Evolutionary conservation across 176 grass and related monocot species (phyloP).

Genomic region (Miscanthus lutarioriparius): DNA sequence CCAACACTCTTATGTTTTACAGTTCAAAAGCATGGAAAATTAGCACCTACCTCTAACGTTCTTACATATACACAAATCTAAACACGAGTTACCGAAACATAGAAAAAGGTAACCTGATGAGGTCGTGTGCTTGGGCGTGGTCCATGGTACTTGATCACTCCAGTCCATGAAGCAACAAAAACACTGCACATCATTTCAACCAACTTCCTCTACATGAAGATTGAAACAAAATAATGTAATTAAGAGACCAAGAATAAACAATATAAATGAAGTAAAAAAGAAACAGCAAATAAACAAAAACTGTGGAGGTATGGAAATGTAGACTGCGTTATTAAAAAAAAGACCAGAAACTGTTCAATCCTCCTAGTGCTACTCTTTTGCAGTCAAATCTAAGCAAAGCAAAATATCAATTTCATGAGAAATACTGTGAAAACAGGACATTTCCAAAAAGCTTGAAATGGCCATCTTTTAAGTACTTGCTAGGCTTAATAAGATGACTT

Average conservation of each 20-base stretch:
- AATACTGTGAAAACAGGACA: neutral
- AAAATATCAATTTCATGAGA: neutral
- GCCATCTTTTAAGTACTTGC: neutral
- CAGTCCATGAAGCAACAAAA: conserved; percentile 97
- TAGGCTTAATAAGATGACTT: conserved; percentile 1
- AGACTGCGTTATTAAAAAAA: neutral
- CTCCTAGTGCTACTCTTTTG: neutral
- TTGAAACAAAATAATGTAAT: conserved; percentile 24
- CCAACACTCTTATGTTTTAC: neutral
- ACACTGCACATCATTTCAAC: conserved; percentile 99
- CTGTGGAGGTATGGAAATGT: neutral
- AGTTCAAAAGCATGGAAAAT: neutral
- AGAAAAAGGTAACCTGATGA: conserved; percentile 63
- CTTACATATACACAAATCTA: conserved; percentile 1
- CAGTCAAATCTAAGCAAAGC: neutral
- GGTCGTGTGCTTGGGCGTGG: conserved; percentile 92
- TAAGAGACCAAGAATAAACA: conserved; percentile 3
- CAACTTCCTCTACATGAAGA: conserved; percentile 70
- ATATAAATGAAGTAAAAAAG: conserved; percentile 29
- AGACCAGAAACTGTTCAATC: neutral
- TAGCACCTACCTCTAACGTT: neutral
- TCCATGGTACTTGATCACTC: conserved; percentile 94
- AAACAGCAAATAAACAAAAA: neutral
- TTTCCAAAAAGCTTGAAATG: neutral
- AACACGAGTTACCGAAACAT: conserved; percentile 11